A percentile compares a stretch with the other conserved stretches of the same genome.
phyloP scores from a whole-genome alignment of 2,329 filamentous ascomycete species.

The Lasiodiplodia sp. region DNA sequence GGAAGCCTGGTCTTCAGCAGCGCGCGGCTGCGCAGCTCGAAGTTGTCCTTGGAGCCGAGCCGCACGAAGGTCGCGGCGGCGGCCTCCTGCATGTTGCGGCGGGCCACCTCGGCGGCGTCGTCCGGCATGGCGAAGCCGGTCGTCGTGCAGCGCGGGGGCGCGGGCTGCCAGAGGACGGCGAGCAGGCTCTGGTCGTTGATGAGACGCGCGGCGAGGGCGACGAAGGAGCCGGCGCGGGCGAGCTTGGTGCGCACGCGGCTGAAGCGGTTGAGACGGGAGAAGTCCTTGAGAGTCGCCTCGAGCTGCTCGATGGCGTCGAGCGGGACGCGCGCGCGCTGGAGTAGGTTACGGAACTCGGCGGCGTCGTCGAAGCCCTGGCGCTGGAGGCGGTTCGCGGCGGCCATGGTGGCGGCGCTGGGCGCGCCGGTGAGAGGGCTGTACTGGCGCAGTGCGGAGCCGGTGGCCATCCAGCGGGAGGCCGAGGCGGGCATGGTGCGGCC shows the following conservation, averaged over 20 bases:
- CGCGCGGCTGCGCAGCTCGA: background rate
- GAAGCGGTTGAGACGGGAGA: slow-evolving; percentile 1
- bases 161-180: background rate
- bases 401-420: background rate
- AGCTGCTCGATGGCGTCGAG: background rate
- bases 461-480: background rate
- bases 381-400: background rate
- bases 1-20: background rate
- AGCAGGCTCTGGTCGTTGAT: background rate
- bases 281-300: background rate
- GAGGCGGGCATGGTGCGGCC: background rate
- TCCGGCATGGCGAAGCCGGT: slow-evolving; percentile 1
- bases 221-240: background rate
- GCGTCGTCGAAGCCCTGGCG: background rate
- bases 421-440: background rate
- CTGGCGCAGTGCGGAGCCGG: background rate
- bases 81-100: background rate
- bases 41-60: background rate
- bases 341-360: background rate
- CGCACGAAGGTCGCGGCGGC: background rate
- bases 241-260: slow-evolving; percentile 14
- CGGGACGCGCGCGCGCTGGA: background rate
- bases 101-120: background rate
- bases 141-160: background rate
- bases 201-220: background rate